Evolutionary conservation across 179 eudicot species (phyloP).

Genomic region (Gypsophila paniculata): DNA sequence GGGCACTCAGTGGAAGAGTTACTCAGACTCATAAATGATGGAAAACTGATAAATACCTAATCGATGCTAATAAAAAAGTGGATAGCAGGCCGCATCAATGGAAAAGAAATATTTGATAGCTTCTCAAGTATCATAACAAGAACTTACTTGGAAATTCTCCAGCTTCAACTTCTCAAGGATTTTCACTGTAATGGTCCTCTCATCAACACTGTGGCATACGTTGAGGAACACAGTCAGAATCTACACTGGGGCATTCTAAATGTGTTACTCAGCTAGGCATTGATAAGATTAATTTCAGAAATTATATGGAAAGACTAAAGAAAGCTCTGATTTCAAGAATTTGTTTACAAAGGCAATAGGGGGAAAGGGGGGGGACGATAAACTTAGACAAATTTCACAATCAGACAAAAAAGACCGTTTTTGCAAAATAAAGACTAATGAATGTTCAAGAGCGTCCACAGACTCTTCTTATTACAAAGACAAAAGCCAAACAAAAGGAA

Average conservation of each 20-base stretch:
- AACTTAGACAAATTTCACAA: not conserved
- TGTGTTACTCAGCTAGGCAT: not conserved
- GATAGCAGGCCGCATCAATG: too few species aligned
- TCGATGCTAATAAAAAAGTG: not conserved
- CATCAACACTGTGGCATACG: slow-evolving; percentile 60
- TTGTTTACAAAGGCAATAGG: not conserved
- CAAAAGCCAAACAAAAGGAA: not conserved
- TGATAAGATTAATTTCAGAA: slow-evolving; percentile 6
- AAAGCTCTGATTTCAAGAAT: not conserved
- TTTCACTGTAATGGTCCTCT: slow-evolving; percentile 57
- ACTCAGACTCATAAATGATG: not conserved
- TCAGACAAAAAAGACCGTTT: slow-evolving; percentile 1
- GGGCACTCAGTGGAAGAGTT: not conserved
- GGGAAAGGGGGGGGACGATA: not conserved
- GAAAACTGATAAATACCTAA: not conserved
- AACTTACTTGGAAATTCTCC: slow-evolving; percentile 78
- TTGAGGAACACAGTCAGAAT: slow-evolving; percentile 8
- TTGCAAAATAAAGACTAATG: not conserved
- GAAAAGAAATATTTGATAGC: not conserved
- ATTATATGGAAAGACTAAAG: not conserved
- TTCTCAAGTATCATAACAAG: slow-evolving; percentile 10
- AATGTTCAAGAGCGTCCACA: not conserved
- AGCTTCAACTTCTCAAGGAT: slow-evolving; percentile 75
- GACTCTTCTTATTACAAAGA: not conserved
- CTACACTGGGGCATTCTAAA: not conserved